Evolutionary conservation across 257 asterid genomes (phyloP), one percentile per base, ranked within the genome.

Genomic region (Solanum neorickii): DNA sequence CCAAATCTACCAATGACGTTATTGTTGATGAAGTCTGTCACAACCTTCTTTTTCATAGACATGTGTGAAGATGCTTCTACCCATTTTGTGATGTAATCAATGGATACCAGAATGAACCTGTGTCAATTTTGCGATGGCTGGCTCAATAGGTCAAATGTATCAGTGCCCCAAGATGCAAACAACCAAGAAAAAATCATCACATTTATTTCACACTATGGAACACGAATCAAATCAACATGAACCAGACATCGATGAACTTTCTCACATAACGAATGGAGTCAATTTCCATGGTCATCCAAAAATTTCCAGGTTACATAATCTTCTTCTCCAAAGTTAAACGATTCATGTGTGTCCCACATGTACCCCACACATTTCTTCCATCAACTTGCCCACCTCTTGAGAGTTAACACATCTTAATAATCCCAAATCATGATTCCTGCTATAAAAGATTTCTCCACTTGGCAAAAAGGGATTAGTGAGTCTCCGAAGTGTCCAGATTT

Each of bases 101-200:
- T 56, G 7, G n/a, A 12, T 6, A 56, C 65, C 5, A 56, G 3
- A 56, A 56, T 56, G 65, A 56, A 18, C 2, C 11, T 6, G 8
- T 56, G 65, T 56, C 4, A 11, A 7, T 56, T 56, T 18, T n/a
- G 65, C 18, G 8, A 11, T 10, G 7, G 25, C 5, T 56, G 2
- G n/a, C 5, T 56, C 25, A 18, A 56, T 7, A 18, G 12, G 65
- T 3, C 65, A 11, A 18, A 18, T 56, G 65, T 0, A 56, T 56
- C 25, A 25, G 20, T 56, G 5, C 10, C 65, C n/a, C 11, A 56
- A 6, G 25, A 11, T 18, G 4, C 11, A 18, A 56, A 20, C 1
- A n/a, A 1, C 11, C 0, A 16, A 3, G 25, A n/a, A 56, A 2
- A 6, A 56, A 11, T 18, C 11, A 0, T 18, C 11, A 56, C 5